Evolutionary conservation across 371 early-diverging fungal genomes (phyloP).

Genomic region (Mortierella sp.): DNA sequence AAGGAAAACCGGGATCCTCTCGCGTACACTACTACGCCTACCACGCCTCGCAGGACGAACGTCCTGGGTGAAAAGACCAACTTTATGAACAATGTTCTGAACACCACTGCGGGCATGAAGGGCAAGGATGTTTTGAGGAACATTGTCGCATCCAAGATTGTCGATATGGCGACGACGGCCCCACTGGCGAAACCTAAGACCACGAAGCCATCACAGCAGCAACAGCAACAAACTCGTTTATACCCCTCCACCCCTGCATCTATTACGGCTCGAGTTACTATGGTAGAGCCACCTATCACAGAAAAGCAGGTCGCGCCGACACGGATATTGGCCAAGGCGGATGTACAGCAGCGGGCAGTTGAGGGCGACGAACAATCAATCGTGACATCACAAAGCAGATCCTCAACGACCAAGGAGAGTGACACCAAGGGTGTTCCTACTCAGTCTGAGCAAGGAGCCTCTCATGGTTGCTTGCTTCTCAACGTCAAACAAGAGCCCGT

Average conservation of each 20-base stretch:
- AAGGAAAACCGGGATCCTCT: slow-evolving; percentile 43
- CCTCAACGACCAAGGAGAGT: not conserved
- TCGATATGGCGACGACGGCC: not conserved
- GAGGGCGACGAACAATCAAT: not conserved
- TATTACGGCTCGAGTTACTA: not conserved
- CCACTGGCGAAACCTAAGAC: not conserved
- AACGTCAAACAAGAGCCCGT: not conserved
- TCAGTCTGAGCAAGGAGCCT: not conserved
- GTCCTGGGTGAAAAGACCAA: slow-evolving; percentile 36
- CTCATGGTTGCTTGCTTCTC: not conserved
- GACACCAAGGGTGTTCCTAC: not conserved
- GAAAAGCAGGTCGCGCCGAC: not conserved
- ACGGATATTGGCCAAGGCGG: not conserved
- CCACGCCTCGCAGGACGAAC: not conserved
- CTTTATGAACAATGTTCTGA: slow-evolving; percentile 11
- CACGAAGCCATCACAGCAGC: not conserved
- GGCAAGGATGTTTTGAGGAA: slow-evolving; percentile 16
- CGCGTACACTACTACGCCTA: not conserved
- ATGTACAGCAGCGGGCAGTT: not conserved
- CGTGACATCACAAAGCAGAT: not conserved
- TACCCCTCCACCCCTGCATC: not conserved
- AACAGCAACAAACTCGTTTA: not conserved
- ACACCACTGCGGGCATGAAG: not conserved
- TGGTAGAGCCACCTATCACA: not conserved
- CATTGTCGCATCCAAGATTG: slow-evolving; percentile 1